These are phyloP conservation scores for Kuraishia cidri DNA, from an alignment of 805 yeast genomes.

Conservation along the genomic window DNA sequence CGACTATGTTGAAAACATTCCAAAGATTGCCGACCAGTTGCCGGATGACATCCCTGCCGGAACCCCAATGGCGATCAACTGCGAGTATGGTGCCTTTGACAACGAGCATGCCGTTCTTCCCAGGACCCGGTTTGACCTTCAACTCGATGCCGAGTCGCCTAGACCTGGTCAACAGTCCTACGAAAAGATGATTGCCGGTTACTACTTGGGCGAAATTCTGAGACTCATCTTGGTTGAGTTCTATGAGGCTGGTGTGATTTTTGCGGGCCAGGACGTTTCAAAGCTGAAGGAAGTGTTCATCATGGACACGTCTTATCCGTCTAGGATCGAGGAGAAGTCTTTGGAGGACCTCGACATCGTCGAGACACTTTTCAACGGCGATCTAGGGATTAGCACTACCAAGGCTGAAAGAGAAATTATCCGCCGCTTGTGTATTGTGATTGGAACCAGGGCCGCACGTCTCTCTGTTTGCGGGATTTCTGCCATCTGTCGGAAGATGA, in stretches of 20 bases:
- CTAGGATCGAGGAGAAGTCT: slow-evolving; percentile 83
- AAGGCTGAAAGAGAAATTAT: slow-evolving; percentile 73
- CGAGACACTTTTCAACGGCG: slow-evolving; percentile 50
- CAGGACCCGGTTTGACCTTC: slow-evolving; percentile 79
- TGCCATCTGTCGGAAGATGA: slow-evolving; percentile 84
- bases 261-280: slow-evolving; percentile 59
- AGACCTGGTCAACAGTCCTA: slow-evolving; percentile 94
- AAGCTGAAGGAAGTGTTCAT: slow-evolving; percentile 56
- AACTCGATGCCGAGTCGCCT: slow-evolving; percentile 79
- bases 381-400: slow-evolving; percentile 58
- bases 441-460: slow-evolving; percentile 91
- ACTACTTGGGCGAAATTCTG: slow-evolving; percentile 87
- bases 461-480: slow-evolving; percentile 93
- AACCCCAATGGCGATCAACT: slow-evolving; percentile 89
- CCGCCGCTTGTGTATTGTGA: slow-evolving; percentile 74
- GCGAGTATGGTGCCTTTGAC: slow-evolving; percentile 98
- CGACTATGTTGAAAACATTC: slow-evolving; percentile 64
- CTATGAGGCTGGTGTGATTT: slow-evolving; percentile 53
- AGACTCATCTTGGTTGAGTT: slow-evolving; percentile 75
- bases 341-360: slow-evolving; percentile 76
- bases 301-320: slow-evolving; percentile 86
- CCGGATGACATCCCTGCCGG: slow-evolving; percentile 52
- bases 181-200: slow-evolving; percentile 97
- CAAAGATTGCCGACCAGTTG: slow-evolving; percentile 69
- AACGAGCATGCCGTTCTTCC: slow-evolving; percentile 81